Conservation (phyloP, 2,329 filamentous ascomycete genomes). For the Colletotrichum sp. region DNA sequence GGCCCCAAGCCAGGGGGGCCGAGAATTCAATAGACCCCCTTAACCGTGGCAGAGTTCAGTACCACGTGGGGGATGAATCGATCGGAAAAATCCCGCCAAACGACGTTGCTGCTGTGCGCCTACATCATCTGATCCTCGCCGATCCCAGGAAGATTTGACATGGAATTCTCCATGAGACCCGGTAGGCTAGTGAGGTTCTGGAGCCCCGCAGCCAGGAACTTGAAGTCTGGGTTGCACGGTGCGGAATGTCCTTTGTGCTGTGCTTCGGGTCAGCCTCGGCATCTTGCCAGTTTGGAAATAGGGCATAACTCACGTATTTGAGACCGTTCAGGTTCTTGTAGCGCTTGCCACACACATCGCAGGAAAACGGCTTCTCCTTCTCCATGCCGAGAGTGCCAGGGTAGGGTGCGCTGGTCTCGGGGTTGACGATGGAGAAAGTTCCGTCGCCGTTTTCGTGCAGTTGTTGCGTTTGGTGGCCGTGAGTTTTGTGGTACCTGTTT, state of each 20-base stretch:
- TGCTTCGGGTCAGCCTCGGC: background rate
- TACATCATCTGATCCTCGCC: constrained; percentile 45
- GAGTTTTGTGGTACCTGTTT: constrained; percentile 71
- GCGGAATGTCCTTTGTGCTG: constrained; percentile 82
- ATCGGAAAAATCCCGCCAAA: background rate
- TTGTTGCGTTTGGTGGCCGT: constrained; percentile 96
- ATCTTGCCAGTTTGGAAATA: background rate
- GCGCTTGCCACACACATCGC: constrained; percentile 94
- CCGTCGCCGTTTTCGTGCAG: constrained; percentile 96
- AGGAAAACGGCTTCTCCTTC: constrained; percentile 98
- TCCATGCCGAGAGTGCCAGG: constrained; percentile 99
- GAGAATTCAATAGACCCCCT: background rate
- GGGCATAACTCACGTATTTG: constrained; percentile 74
- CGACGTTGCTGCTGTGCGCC: background rate
- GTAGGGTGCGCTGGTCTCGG: constrained; percentile 91
- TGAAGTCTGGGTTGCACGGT: constrained; percentile 84
- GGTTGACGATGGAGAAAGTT: constrained; percentile 97
- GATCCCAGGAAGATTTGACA: constrained; percentile 42
- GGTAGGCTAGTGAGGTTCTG: constrained; percentile 35
- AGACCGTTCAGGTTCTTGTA: constrained; percentile 99
- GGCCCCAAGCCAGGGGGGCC: background rate
- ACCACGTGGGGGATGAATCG: background rate
- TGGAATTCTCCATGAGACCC: constrained; percentile 23
- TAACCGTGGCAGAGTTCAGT: background rate
- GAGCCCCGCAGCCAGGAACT: constrained; percentile 50